A percentile compares a stretch with the other conserved stretches of the same genome.
Evolutionary conservation across 2,329 filamentous ascomycete genomes (phyloP).

Genomic region (Colletotrichum ledebouriae): DNA sequence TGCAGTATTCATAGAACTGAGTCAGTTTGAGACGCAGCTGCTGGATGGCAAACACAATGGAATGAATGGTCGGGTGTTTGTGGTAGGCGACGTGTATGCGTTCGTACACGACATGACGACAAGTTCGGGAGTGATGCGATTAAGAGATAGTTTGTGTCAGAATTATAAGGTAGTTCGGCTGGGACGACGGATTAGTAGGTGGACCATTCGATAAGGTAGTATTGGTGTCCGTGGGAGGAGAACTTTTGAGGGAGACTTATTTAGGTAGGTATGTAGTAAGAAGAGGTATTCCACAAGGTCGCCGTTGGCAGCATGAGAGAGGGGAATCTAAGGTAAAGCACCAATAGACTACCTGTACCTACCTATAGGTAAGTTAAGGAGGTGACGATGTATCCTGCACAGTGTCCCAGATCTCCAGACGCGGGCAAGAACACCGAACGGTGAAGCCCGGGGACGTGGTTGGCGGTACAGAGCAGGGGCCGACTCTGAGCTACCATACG

Average conservation of each 20-base stretch:
- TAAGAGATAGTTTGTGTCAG: not conserved
- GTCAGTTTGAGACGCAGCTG: slow-evolving; percentile 3
- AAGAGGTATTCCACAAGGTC: not conserved
- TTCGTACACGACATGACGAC: not conserved
- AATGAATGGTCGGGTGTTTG: not conserved
- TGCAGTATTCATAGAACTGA: not conserved
- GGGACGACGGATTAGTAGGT: not conserved
- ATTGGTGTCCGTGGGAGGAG: not conserved
- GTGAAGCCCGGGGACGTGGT: slow-evolving; percentile 18
- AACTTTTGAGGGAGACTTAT: slow-evolving; percentile 8
- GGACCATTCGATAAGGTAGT: not conserved
- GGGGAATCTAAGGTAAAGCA: not conserved
- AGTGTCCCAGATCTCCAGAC: slow-evolving; percentile 13
- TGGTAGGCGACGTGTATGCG: not conserved
- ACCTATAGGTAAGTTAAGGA: not conserved
- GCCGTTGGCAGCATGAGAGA: not conserved
- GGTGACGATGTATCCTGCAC: slow-evolving; percentile 9
- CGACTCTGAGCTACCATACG: not conserved
- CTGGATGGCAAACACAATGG: not conserved
- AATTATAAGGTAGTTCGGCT: not conserved
- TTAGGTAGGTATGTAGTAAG: too few species aligned
- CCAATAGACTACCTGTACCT: too few species aligned
- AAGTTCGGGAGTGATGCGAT: not conserved
- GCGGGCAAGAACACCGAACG: slow-evolving; percentile 7
- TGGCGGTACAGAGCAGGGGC: not conserved